phyloP scores from a whole-genome alignment of 176 grass and related monocot genomes.

The Luzula sylvatica region DNA sequence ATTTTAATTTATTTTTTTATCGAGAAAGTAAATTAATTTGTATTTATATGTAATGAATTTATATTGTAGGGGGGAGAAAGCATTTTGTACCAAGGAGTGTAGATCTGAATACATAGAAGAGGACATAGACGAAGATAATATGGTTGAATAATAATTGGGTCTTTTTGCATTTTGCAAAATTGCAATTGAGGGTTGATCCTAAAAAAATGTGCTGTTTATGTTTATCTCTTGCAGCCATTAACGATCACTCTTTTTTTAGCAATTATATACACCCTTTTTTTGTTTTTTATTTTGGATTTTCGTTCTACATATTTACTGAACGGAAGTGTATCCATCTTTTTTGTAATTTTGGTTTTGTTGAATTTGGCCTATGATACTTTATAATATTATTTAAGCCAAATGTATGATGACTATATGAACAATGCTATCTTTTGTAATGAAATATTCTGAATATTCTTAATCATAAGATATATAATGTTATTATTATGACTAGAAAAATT shows the following conservation, averaged over 20 bases:
- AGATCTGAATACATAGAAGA: slow-evolving; percentile 52
- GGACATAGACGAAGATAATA: slow-evolving; percentile 33
- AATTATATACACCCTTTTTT: slow-evolving; percentile 27
- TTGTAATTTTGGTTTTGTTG: slow-evolving; percentile 5
- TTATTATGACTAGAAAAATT: too few species aligned
- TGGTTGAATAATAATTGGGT: slow-evolving; percentile 28
- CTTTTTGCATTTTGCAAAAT: slow-evolving; percentile 29
- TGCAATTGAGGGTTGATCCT: slow-evolving; percentile 6
- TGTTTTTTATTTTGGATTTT: slow-evolving; percentile 13
- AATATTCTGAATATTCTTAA: too few species aligned
- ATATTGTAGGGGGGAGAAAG: slow-evolving; percentile 57
- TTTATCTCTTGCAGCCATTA: slow-evolving; percentile 80
- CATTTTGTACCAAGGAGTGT: slow-evolving; percentile 82
- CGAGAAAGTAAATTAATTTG: neutral
- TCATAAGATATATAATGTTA: too few species aligned
- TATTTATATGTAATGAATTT: neutral
- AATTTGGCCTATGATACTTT: too few species aligned
- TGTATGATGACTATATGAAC: slow-evolving; percentile 1
- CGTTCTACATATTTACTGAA: slow-evolving; percentile 25
- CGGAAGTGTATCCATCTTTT: slow-evolving; percentile 12
- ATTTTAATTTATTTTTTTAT: neutral
- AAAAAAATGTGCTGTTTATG: slow-evolving; percentile 57
- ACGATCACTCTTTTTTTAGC: slow-evolving; percentile 34
- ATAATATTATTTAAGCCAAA: slow-evolving; percentile 16
- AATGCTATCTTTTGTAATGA: too few species aligned